Evolutionary conservation across 345 rosid species (phyloP), one percentile per base, ranked within the genome.

Genomic region (Corchorus capsularis): DNA sequence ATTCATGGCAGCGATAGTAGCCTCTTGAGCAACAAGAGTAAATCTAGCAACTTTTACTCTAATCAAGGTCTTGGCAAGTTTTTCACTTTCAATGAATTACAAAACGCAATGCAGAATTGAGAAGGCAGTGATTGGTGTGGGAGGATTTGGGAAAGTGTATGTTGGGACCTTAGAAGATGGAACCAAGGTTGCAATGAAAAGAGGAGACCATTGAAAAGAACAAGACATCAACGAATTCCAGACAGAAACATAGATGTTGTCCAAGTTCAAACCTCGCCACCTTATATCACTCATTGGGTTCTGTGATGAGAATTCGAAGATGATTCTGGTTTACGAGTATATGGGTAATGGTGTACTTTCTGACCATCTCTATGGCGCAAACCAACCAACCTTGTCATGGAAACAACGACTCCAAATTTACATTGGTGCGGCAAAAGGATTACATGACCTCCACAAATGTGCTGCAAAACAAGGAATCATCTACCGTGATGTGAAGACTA

Each of bases 71-170:
- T 91, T 37, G 94, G 97, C 27, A 72, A 87, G 45, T 86, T 71
- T 74, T 92, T 94, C 84, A 78, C 86, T 1, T 87, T 92, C 59
- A 77, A 75, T 3, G 93, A 94, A 81, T 53, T 94, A 27, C 94
- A 89, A 43, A 83, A 19, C 1, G 98, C 96, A 0, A 92, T 96
- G 0, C 86, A 86, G 20, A 89, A 89, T 68, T 94, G 97, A 91
- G 68, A 91, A 91, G 71, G 87, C 89, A 0, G 87, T 90, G 22
- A 85, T 91, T 32, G 98, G 98, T 1, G 90, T 89, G 0, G 96
- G 98, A 4, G 98, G 98, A 54, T 92, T 94, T 32, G 96, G 98
- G 8, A 94, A 94, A 83, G 97, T 92, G 17, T 92, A 87, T 39
- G 55, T 91, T 0, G 98, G 87, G 34, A 80, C 57, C 41, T 27